Conservation (phyloP, 352 stramenopile species). For the Pythium dissimile region DNA sequence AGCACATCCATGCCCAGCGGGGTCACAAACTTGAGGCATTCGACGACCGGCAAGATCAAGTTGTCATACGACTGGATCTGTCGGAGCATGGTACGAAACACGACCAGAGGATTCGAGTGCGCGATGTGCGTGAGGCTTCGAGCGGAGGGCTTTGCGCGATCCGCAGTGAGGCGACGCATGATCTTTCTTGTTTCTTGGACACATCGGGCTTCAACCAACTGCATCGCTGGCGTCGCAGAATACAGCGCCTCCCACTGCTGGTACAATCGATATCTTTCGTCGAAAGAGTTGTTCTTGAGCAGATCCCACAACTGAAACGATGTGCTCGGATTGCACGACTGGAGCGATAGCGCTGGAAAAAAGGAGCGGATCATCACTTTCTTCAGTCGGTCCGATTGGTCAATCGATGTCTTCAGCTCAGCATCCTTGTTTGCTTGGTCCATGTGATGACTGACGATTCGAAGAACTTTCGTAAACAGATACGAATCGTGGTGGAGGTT, state of each 20-base stretch:
- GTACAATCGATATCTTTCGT: constrained; percentile 81
- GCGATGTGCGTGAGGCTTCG: constrained; percentile 84
- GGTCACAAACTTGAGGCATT: constrained; percentile 94
- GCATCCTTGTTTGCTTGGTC: constrained; percentile 30
- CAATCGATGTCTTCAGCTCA: constrained; percentile 5
- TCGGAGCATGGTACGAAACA: constrained; percentile 93
- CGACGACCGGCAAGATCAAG: constrained; percentile 94
- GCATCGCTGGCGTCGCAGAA: constrained; percentile 47
- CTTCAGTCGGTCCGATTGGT: constrained; percentile 33
- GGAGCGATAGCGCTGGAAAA: constrained; percentile 69
- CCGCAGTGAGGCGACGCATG: constrained; percentile 79
- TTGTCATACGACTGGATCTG: constrained; percentile 98
- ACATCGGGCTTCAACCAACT: constrained; percentile 64
- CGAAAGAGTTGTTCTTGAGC: constrained; percentile 70
- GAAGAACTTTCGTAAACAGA: constrained; percentile 71
- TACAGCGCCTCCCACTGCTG: constrained; percentile 75
- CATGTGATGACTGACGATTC: constrained; percentile 52
- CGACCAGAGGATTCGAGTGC: constrained; percentile 92
- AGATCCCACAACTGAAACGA: constrained; percentile 83
- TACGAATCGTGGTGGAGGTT: constrained; percentile 70
- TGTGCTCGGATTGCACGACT: constrained; percentile 71
- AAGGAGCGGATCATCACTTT: constrained; percentile 58
- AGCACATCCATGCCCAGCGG: constrained; percentile 93
- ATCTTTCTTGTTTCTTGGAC: constrained; percentile 68
- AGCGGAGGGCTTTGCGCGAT: constrained; percentile 74